phyloP scores from a whole-genome alignment of 805 yeast genomes.

The Saccharomycopsis microspora region DNA sequence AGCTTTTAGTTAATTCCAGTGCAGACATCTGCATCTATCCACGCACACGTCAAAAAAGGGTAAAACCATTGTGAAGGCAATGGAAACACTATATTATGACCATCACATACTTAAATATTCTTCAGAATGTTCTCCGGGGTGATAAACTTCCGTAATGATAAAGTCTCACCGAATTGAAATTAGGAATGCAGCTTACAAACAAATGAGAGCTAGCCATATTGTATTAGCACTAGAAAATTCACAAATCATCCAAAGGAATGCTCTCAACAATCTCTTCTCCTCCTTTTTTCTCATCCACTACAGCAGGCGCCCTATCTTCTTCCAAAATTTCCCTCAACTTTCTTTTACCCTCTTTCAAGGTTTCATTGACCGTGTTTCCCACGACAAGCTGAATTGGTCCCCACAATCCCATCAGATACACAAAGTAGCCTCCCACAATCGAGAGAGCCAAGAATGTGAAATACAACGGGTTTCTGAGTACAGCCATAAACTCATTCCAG shows the following conservation, averaged over 20 bases:
- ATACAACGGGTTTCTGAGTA: constrained; percentile 76
- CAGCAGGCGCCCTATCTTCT: not conserved
- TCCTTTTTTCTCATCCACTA: not conserved
- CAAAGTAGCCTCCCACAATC: constrained; percentile 51
- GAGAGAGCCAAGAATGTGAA: constrained; percentile 48
- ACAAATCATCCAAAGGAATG: constrained; percentile 12
- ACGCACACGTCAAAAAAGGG: no score
- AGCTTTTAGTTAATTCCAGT: no score
- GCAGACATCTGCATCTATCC: no score
- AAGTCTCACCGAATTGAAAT: not conserved
- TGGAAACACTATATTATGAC: no score
- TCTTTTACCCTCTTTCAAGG: constrained; percentile 40
- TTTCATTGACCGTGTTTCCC: constrained; percentile 45
- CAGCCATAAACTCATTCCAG: constrained; percentile 91
- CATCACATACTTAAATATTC: no score
- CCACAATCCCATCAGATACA: constrained; percentile 62
- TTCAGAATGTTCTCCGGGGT: no score
- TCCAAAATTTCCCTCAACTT: constrained; percentile 13
- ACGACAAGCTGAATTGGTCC: constrained; percentile 60
- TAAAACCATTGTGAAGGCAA: no score
- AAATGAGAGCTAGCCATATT: not conserved
- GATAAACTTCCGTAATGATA: not conserved
- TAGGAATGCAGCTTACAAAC: not conserved
- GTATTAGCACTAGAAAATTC: not conserved
- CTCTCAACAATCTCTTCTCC: not conserved